Conservation (phyloP, 495 filamentous ascomycete species). For the Ascodesmis nigricans region DNA sequence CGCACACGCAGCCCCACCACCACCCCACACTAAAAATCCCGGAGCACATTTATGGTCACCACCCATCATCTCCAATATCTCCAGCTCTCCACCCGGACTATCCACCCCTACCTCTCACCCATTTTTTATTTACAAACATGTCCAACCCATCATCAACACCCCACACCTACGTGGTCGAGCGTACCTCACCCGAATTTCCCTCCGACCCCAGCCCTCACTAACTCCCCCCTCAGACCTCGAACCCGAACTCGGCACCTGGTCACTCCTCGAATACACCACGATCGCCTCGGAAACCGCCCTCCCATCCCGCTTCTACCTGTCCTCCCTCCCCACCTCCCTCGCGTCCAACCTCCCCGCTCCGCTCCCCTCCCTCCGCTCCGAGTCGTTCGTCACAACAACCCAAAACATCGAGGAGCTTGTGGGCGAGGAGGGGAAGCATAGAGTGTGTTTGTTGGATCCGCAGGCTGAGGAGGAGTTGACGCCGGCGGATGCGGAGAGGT, state of each 20-base stretch:
- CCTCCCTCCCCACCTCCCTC: conserved; percentile 51
- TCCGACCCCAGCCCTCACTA: too few relatives aligned
- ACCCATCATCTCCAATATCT: too few relatives aligned
- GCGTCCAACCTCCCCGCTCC: conserved; percentile 30
- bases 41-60: too few relatives aligned
- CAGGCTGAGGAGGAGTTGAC: conserved; percentile 53
- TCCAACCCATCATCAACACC: too few relatives aligned
- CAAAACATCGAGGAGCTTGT: conserved; percentile 57
- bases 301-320: conserved; percentile 51
- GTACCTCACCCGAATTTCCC: too few relatives aligned
- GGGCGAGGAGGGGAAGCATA: conserved; percentile 35
- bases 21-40: too few relatives aligned
- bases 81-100: too few relatives aligned
- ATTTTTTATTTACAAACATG: neutral
- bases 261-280: conserved; percentile 64
- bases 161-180: too few relatives aligned
- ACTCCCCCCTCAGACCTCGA: conserved; percentile 16
- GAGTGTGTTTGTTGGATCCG: conserved; percentile 70
- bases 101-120: too few relatives aligned
- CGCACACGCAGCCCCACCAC: too few relatives aligned
- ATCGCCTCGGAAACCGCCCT: conserved; percentile 62
- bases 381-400: conserved; percentile 28
- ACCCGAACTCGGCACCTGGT: conserved; percentile 76
- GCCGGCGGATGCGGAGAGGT: conserved; percentile 58
- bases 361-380: conserved; percentile 38